These are phyloP conservation scores for Boletus rex-veris DNA, from an alignment of 768 basidiomycete genomes.

Conservation along the genomic window DNA sequence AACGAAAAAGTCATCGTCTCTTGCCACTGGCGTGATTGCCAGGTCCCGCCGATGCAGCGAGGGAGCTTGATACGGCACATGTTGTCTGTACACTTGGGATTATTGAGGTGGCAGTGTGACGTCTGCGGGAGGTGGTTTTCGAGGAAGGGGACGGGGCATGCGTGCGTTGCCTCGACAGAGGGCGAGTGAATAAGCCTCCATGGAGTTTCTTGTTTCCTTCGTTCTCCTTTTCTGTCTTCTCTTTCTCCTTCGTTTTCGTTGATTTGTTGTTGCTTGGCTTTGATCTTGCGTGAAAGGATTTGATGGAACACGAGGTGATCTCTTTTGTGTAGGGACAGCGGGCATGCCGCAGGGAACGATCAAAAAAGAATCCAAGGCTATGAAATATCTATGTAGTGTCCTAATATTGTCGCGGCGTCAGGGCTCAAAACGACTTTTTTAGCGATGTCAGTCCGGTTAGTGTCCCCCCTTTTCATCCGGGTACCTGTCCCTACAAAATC, in stretches of 20 bases:
- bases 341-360: too few species aligned
- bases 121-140: conserved; percentile 14
- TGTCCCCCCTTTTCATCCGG: too few species aligned
- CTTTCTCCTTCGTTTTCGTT: not conserved
- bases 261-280: not conserved
- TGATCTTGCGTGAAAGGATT: not conserved
- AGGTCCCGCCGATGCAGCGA: conserved; percentile 12
- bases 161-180: not conserved
- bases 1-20: conserved; percentile 11
- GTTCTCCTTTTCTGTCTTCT: not conserved
- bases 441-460: not conserved
- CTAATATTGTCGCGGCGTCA: not conserved
- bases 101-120: conserved; percentile 15
- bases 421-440: not conserved
- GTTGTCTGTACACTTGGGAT: conserved; percentile 12
- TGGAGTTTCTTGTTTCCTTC: not conserved
- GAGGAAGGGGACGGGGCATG: conserved; percentile 13
- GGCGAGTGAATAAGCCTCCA: not conserved
- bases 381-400: not conserved
- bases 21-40: conserved; percentile 17
- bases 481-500: too few species aligned
- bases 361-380: not conserved
- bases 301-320: too few species aligned
- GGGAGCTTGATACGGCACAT: conserved; percentile 21
- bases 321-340: too few species aligned